phyloP scores from a whole-genome alignment of 495 filamentous ascomycete genomes.

The Aspergillus hancockii region DNA sequence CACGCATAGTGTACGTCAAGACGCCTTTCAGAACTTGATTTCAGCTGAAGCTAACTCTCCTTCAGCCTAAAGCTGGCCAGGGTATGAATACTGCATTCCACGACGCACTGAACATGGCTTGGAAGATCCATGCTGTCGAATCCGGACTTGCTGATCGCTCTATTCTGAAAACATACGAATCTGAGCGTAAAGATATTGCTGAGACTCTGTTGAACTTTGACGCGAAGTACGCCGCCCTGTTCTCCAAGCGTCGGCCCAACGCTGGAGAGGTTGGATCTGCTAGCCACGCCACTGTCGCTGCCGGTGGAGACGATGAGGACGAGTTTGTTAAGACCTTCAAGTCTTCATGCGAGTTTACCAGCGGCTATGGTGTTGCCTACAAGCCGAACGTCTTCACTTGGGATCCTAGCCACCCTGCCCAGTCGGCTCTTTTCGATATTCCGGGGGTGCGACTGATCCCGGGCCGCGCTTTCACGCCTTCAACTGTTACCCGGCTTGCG shows the following conservation, averaged over 20 bases:
- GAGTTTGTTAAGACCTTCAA: slow-evolving; percentile 68
- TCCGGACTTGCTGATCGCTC: slow-evolving; percentile 58
- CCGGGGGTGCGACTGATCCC: slow-evolving; percentile 60
- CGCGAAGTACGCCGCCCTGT: slow-evolving; percentile 62
- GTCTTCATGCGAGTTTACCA: slow-evolving; percentile 64
- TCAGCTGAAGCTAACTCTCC: slow-evolving; percentile 31
- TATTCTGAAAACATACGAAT: slow-evolving; percentile 68
- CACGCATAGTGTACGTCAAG: slow-evolving; percentile 59
- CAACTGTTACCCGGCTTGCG: slow-evolving; percentile 77
- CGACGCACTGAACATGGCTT: slow-evolving; percentile 70
- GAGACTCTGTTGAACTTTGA: slow-evolving; percentile 74
- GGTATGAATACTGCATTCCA: slow-evolving; percentile 56
- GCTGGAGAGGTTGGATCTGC: slow-evolving; percentile 57
- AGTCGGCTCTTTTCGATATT: slow-evolving; percentile 66
- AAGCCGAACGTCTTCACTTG: slow-evolving; percentile 67
- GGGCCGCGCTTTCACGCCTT: slow-evolving; percentile 71
- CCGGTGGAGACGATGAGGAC: slow-evolving; percentile 46
- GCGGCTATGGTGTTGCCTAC: slow-evolving; percentile 66
- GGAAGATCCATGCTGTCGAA: slow-evolving; percentile 75
- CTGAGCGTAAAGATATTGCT: slow-evolving; percentile 70
- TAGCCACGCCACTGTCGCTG: slow-evolving; percentile 31
- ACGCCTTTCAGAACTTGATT: not conserved
- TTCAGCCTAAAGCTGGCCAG: slow-evolving; percentile 63
- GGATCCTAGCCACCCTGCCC: slow-evolving; percentile 68
- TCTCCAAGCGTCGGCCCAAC: slow-evolving; percentile 60